These are phyloP conservation scores for Exophiala mesophila DNA, from an alignment of 2,329 filamentous ascomycete species.

Conservation along the genomic window DNA sequence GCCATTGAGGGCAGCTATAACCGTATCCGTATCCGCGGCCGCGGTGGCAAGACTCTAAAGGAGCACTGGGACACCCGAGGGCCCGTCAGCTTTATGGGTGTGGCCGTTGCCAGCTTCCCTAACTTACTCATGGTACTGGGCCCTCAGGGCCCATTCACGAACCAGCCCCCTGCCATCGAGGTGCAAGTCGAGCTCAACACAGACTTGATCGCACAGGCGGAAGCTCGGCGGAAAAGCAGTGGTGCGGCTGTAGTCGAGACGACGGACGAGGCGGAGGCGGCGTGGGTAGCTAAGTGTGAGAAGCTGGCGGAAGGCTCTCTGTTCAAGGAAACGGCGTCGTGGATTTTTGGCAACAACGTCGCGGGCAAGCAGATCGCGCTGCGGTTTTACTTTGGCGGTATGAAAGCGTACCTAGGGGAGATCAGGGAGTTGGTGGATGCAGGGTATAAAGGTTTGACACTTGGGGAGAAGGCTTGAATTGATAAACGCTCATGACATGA, in stretches of 20 bases:
- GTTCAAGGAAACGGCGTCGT: conserved; percentile 46
- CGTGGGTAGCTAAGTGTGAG: conserved; percentile 46
- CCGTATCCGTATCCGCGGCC: conserved; percentile 49
- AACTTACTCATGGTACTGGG: conserved; percentile 41
- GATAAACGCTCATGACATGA: too few species aligned
- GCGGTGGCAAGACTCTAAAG: conserved; percentile 29
- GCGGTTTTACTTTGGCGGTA: conserved; percentile 5
- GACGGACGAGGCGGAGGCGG: conserved; percentile 39
- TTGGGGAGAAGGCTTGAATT: too few species aligned
- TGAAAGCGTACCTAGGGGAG: too few species aligned
- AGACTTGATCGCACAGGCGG: too few species aligned
- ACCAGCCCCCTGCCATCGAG: conserved; percentile 35
- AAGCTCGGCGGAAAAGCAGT: too few species aligned
- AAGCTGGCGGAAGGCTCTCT: conserved; percentile 30
- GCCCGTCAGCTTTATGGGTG: too few species aligned
- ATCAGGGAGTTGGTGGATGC: too few species aligned
- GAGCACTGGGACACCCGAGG: conserved; percentile 34
- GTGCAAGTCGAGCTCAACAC: conserved; percentile 29
- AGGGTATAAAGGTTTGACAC: too few species aligned
- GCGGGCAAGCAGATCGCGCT: conserved; percentile 42
- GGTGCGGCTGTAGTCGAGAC: conserved; percentile 45
- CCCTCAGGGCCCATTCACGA: conserved; percentile 38
- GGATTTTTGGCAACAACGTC: conserved; percentile 50
- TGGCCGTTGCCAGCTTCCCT: conserved; percentile 36
- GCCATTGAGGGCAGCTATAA: conserved; percentile 31